Conservation (phyloP, 192 early-diverging fungal species). For the Oehlia diaphana region DNA sequence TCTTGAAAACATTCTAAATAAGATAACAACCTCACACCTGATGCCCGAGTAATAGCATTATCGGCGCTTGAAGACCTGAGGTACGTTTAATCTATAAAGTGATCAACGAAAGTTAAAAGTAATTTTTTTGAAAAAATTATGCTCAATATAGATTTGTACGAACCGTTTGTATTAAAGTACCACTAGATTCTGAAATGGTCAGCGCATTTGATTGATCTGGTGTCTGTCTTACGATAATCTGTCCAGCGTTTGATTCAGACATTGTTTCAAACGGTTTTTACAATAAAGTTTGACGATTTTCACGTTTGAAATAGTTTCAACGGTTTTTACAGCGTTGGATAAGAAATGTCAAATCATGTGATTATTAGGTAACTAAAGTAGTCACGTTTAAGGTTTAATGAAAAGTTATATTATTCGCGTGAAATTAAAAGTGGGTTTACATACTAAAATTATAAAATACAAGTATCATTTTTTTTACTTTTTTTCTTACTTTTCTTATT, state of each 20-base stretch:
- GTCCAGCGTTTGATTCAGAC: not conserved
- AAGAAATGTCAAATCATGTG: no score
- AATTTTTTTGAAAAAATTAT: no score
- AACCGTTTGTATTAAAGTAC: conserved; percentile 42
- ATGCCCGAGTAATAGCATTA: conserved; percentile 86
- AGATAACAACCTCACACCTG: conserved; percentile 37
- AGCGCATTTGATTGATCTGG: conserved; percentile 39
- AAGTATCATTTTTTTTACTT: not conserved
- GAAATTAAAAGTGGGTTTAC: not conserved
- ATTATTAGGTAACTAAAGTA: no score
- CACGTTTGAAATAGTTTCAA: no score
- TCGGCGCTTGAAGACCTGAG: conserved; percentile 78
- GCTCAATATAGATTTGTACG: not conserved
- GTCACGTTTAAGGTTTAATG: not conserved
- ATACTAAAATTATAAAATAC: not conserved
- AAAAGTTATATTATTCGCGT: not conserved
- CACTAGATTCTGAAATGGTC: conserved; percentile 34
- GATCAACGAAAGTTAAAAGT: not conserved
- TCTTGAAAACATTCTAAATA: conserved; percentile 9
- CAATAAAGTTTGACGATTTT: not conserved
- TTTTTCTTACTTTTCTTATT: not conserved
- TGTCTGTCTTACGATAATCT: conserved; percentile 42
- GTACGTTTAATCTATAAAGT: conserved; percentile 49
- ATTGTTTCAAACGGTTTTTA: not conserved
- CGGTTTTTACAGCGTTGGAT: no score